Conservation (phyloP, 495 filamentous ascomycete genomes). For the Annulohypoxylon maeteangense region DNA sequence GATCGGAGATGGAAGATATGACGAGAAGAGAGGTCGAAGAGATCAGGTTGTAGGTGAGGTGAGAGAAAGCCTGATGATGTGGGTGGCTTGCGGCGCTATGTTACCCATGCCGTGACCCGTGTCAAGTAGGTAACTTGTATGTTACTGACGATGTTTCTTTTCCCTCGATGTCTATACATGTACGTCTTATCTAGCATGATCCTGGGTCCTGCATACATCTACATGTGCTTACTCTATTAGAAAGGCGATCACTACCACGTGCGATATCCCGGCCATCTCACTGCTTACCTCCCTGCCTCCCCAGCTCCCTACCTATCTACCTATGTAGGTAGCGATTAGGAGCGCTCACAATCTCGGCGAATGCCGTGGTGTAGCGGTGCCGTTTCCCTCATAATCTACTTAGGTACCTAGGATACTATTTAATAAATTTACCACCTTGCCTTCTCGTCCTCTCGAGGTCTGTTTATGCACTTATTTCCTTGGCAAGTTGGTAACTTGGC, state of each 20-base stretch:
- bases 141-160: background rate
- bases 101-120: background rate
- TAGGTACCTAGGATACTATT: slow-evolving; percentile 14
- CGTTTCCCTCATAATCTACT: too few relatives aligned
- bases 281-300: too few relatives aligned
- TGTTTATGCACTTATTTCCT: background rate
- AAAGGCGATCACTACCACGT: slow-evolving; percentile 18
- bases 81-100: background rate
- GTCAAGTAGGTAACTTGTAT: background rate
- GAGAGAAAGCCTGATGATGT: background rate
- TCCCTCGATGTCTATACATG: background rate
- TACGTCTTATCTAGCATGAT: background rate
- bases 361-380: slow-evolving; percentile 5
- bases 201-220: background rate
- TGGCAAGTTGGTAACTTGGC: background rate
- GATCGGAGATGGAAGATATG: background rate
- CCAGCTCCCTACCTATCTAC: too few relatives aligned
- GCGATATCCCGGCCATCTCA: slow-evolving; percentile 9
- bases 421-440: slow-evolving; percentile 13
- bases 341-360: slow-evolving; percentile 30
- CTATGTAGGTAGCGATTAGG: slow-evolving; percentile 22
- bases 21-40: background rate
- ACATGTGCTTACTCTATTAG: slow-evolving; percentile 24
- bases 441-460: slow-evolving; percentile 8
- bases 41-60: background rate